Evolutionary conservation across 106 monocot genomes (phyloP).

Genomic region (Dendrobium nobile): DNA sequence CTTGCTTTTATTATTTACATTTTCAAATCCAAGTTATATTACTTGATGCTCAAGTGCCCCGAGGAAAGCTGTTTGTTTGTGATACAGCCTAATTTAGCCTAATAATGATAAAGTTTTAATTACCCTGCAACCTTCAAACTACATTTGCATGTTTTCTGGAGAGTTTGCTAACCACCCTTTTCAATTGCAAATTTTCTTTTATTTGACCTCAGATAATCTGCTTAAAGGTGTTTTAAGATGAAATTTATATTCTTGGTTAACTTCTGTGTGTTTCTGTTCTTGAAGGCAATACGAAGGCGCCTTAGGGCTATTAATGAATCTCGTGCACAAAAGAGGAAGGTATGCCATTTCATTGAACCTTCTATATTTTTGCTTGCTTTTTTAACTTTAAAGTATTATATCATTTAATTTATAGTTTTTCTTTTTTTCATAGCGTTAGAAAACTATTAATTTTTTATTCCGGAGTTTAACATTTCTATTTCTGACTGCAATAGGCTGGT

Average conservation of each 20-base stretch:
- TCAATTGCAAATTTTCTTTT: not conserved
- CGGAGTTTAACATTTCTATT: not conserved
- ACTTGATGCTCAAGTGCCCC: not conserved
- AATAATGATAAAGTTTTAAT: not conserved
- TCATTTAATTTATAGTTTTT: not conserved
- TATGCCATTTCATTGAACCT: conserved; percentile 4
- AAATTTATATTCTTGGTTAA: not conserved
- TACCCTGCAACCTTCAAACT: not conserved
- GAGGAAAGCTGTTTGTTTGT: not conserved
- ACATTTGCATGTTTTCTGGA: not conserved
- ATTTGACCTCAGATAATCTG: not conserved
- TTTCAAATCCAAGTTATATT: not conserved
- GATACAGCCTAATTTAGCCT: not conserved
- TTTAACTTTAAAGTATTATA: not conserved
- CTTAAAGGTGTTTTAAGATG: not conserved
- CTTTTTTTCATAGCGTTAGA: not conserved
- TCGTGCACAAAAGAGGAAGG: conserved; percentile 92
- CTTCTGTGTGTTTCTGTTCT: conserved; percentile 4
- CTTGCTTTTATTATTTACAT: not conserved
- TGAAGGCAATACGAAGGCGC: conserved; percentile 71
- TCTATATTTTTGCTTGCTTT: not conserved
- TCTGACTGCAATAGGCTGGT: conserved; percentile 60
- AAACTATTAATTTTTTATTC: not conserved
- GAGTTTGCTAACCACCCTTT: not conserved
- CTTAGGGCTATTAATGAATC: conserved; percentile 91